phyloP scores from a whole-genome alignment of 1,284 basidiomycete species.

The Puccinia sorghi region DNA sequence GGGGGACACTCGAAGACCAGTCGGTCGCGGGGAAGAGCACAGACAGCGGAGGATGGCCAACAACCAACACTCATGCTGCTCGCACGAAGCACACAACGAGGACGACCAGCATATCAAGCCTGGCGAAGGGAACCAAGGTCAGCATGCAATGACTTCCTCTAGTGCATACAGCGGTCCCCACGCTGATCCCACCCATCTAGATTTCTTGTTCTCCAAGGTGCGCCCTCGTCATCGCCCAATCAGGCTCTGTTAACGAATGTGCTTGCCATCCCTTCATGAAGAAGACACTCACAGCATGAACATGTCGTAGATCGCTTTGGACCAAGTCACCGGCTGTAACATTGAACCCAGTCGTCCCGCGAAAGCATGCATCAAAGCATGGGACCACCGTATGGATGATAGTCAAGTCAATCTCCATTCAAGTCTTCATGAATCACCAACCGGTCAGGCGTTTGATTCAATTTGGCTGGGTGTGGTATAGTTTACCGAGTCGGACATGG shows the following conservation, averaged over 20 bases:
- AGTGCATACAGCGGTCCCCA: no score
- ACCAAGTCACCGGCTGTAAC: conserved; percentile 25
- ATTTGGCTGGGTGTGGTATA: conserved; percentile 55
- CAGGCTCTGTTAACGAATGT: no score
- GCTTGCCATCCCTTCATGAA: no score
- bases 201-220: conserved; percentile 38
- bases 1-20: no score
- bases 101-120: conserved; percentile 36
- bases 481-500: conserved; percentile 76
- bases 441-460: no score
- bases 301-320: conserved; percentile 13
- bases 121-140: conserved; percentile 39
- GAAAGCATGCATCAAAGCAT: conserved; percentile 37
- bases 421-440: no score
- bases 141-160: neutral
- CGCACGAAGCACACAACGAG: conserved; percentile 15
- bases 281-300: no score
- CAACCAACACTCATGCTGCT: conserved; percentile 12
- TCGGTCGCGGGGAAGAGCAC: no score
- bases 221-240: neutral
- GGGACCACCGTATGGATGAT: conserved; percentile 32
- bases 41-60: neutral
- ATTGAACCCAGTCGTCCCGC: conserved; percentile 30
- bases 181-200: neutral
- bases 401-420: neutral